Evolutionary conservation across 257 asterid genomes (phyloP), one percentile per base, ranked within the genome.

Genomic region (Przewalskia tangutica): DNA sequence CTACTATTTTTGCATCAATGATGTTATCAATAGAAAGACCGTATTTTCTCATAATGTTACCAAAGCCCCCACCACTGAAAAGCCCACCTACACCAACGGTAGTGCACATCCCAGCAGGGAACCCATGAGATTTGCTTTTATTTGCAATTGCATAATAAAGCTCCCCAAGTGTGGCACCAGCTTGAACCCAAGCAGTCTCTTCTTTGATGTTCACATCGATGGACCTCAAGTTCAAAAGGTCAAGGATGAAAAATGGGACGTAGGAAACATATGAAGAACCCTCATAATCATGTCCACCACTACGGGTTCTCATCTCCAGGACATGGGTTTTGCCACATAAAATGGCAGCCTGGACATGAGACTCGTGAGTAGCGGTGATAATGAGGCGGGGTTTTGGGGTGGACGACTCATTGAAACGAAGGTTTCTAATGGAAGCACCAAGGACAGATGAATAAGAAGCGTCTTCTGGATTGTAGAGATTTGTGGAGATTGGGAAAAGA

Each of bases 281-380:
- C 63, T 75, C 80, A 17, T 0, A 44, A 38, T 71, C 78, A n/a
- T 71, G 78, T 13, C 78, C 78, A 8, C 78, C 78, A 44, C 78
- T 71, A 8, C 80, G 60, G 80, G 10, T 48, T 75, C 51, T 75
- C 44, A 75, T 75, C 51, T 75, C 44, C n/a, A 75, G 44, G 44
- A 44, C 44, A 75, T 75, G 63, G 11, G 4, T 18, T 42, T 75
- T 46, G 80, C 60, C 59, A 20, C 80, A 75, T 23, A 46, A 3
- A 10, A 75, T 75, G 80, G 80, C 48, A 10, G 80, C 38, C 51
- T 75, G 80, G 63, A 75, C 51, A 9, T 75, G 80, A 32, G 80
- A 71, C 14, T 40, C 13, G 2, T 71, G 78, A 8, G 55, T 44
- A 8, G 78, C 78, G 3, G 56, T 44, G 36, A 71, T 50, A 71